A percentile compares a stretch with the other conserved stretches of the same genome.
phyloP scores from a whole-genome alignment of 2,329 filamentous ascomycete genomes.

The Claviceps humidiphila region DNA sequence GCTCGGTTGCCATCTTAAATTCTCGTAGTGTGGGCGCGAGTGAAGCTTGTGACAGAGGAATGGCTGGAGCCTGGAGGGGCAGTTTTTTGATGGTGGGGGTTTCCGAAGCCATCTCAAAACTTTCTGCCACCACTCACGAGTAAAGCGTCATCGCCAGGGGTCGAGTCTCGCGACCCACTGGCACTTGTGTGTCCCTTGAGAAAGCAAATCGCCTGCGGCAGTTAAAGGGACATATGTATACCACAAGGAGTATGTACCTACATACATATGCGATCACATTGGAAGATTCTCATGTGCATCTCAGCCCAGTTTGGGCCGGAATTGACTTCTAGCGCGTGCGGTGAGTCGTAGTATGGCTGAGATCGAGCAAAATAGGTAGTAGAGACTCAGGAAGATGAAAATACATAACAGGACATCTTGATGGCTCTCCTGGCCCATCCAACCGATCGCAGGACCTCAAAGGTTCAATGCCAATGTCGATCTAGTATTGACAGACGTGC shows the following conservation, averaged over 20 bases:
- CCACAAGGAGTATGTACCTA: no score
- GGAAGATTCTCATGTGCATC: no score
- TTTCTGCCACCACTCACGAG: slow-evolving; percentile 1
- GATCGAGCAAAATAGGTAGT: no score
- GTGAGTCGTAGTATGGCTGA: background rate
- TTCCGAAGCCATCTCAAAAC: background rate
- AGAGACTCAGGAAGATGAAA: no score
- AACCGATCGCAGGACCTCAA: background rate
- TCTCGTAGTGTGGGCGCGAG: background rate
- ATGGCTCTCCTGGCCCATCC: background rate
- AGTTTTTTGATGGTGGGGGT: slow-evolving; percentile 10
- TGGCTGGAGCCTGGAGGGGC: slow-evolving; percentile 12
- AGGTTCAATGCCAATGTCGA: background rate
- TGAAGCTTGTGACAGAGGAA: slow-evolving; percentile 1
- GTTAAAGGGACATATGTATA: background rate
- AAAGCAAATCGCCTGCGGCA: background rate
- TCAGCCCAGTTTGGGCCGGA: no score
- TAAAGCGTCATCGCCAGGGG: slow-evolving; percentile 7
- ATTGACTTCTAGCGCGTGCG: background rate
- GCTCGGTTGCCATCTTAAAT: slow-evolving; percentile 54
- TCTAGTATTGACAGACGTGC: background rate
- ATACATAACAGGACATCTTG: background rate
- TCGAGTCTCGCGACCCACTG: slow-evolving; percentile 9
- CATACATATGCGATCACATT: no score
- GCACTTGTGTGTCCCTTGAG: background rate